Evolutionary conservation across 1,284 basidiomycete species (phyloP), one percentile per base, ranked within the genome.

Genomic region (Agaricales sp.): DNA sequence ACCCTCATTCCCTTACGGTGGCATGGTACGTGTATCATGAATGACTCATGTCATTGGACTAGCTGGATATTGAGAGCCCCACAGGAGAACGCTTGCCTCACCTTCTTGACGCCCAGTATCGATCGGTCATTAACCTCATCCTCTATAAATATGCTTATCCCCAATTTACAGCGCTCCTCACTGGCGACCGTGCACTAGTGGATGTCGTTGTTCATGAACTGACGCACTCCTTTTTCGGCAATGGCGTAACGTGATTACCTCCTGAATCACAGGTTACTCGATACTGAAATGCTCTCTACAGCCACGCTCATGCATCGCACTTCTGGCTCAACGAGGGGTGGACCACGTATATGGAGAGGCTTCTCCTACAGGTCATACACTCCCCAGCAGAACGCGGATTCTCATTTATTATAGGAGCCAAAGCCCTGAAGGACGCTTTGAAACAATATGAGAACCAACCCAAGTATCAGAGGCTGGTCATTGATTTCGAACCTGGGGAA

Each of bases 311-410:
- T 51, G 77, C 82, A 2, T 75, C 74, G 3, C 86, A 90, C 63
- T 94, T 94, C 70, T 95, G 91, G 91, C 77, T 94, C 46, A 94
- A 93, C 63, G 91, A 93, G 66, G 81, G 92, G 26, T 96, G 90
- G 86, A 96, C 93, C 25, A 94, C 91, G 1, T 97, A 94, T 62
- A 84, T 92, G 46, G 95, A 99, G 65, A 81, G 93, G 19, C 70
- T 96, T 6, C 72, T 96, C 30, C 80, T 87, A 38, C 72, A 85
- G 55, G 70, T 74, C 47, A 69, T 95, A 1, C 82, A 94, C 60
- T 78, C 84, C 0, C 78, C 88, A 14, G 80, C 84, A 0, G 81
- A 89, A 51, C 84, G 95, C 26, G 90, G 82, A 12, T 92, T 93
- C 60, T 80, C 80, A 26, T 92, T 74, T 63, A 68, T 89, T 53